Base-by-base conservation (phyloP, 345 rosid genomes). In the Trapa incisa region DNA sequence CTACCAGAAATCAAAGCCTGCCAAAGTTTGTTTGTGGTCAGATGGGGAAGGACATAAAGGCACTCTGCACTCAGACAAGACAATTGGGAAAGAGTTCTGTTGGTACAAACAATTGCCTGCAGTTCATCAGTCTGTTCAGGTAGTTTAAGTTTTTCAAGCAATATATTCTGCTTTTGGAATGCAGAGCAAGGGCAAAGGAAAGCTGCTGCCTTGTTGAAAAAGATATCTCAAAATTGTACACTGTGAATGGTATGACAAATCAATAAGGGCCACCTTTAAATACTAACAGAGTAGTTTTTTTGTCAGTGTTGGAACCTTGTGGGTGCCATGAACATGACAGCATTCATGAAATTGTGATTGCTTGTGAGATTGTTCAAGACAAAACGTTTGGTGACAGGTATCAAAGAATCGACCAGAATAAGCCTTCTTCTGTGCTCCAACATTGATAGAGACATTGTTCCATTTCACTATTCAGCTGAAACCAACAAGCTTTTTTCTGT, bases 1-100 rank as follows among this genome's bases (percentile, higher is more conserved):
- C 6, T 78, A 22, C 29, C 91, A 82, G 86, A 84, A 83, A 84
- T 66, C 68, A 79, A 80, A 74, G 79, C 52, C 86, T 86, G 88
- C 81, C 82, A 75, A 69, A 81, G 79, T 75, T 75, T 73, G 86
- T 81, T 79, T 77, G 71, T 70, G 73, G 77, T 75, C 80, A 75
- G 80, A 75, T 76, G 77, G 72, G 73, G 71, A 78, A 76, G 82
- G 80, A 76, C 80, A 80, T 78, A 80, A 83, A 76, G 81, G 75
- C 86, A 22, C 29, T 41, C 54, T 77, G 29, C 29, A 22, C 29
- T 80, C 33, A 76, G 89, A 85, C 95, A 86, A 85, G 88, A 88
- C 87, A 80, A 73, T 75, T 79, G 70, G 69, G 64, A 32, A 50
- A 29, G 57, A 5, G 47, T 68, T 52, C 50, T 58, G 6, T 52